Evolutionary conservation across 208 protist genomes (phyloP).

Genomic region (Wallacemonas sp.): DNA sequence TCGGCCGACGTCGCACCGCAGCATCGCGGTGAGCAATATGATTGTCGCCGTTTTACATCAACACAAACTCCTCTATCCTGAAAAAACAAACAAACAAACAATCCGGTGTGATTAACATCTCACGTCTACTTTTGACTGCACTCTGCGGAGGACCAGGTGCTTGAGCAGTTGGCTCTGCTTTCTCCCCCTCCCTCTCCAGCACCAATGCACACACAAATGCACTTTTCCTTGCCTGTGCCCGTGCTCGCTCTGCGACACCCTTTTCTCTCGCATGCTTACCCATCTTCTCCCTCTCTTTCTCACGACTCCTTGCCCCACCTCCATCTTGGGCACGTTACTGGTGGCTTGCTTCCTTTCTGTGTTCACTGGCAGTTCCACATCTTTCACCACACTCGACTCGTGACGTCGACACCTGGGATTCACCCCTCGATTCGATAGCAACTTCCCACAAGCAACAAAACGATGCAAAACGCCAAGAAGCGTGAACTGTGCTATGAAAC

Average conservation of each 20-base stretch:
- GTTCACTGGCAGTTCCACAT: not conserved
- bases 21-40: not conserved
- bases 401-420: not conserved
- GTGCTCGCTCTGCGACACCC: not conserved
- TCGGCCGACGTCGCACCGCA: not conserved
- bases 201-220: not conserved
- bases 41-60: too few species aligned
- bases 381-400: not conserved
- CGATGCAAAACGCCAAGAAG: constrained; percentile 78
- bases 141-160: too few species aligned
- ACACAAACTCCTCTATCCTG: too few species aligned
- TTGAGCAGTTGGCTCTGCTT: too few species aligned
- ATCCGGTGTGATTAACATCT: too few species aligned
- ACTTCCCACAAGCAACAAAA: not conserved
- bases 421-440: not conserved
- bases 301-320: not conserved
- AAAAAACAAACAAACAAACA: too few species aligned
- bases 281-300: not conserved
- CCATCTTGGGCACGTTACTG: too few species aligned
- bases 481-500: constrained; percentile 77
- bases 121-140: too few species aligned
- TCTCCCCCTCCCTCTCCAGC: too few species aligned
- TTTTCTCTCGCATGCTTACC: too few species aligned
- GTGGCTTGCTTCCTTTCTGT: too few species aligned
- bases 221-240: not conserved